Evolutionary conservation across 2,329 filamentous ascomycete species (phyloP).

Genomic region (Scytalidium lignicola): DNA sequence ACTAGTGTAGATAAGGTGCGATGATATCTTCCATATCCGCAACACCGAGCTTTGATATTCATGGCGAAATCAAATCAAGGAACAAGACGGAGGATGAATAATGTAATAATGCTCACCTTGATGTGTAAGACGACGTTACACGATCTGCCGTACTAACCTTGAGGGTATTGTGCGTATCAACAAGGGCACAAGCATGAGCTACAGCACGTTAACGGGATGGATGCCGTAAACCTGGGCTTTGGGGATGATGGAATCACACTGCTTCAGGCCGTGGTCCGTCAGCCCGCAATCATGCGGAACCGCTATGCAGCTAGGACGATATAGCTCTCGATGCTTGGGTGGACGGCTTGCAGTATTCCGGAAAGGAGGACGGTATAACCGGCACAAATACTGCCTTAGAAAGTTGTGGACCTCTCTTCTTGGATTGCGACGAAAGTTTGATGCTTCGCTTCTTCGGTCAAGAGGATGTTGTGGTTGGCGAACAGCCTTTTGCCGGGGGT

Average conservation of each 20-base stretch:
- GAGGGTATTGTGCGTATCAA: no score
- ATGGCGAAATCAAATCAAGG: no score
- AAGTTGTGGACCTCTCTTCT: not conserved
- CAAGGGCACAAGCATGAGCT: no score
- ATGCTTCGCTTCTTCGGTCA: conserved; percentile 7
- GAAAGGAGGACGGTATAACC: not conserved
- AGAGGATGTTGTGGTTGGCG: conserved; percentile 11
- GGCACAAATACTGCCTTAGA: not conserved
- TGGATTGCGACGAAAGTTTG: not conserved
- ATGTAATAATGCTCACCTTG: no score
- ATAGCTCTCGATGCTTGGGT: not conserved
- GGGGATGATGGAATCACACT: not conserved
- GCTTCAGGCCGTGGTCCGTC: not conserved
- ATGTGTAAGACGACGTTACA: no score
- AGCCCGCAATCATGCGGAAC: not conserved
- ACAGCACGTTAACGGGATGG: not conserved
- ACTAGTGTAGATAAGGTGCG: no score
- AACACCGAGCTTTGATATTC: no score
- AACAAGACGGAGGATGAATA: no score
- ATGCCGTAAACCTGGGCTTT: not conserved
- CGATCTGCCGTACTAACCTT: no score
- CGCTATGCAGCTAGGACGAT: not conserved
- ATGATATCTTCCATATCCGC: no score
- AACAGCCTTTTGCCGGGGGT: no score
- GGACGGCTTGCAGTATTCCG: not conserved